phyloP scores from a whole-genome alignment of 768 basidiomycete species.

The Suillus plorans region DNA sequence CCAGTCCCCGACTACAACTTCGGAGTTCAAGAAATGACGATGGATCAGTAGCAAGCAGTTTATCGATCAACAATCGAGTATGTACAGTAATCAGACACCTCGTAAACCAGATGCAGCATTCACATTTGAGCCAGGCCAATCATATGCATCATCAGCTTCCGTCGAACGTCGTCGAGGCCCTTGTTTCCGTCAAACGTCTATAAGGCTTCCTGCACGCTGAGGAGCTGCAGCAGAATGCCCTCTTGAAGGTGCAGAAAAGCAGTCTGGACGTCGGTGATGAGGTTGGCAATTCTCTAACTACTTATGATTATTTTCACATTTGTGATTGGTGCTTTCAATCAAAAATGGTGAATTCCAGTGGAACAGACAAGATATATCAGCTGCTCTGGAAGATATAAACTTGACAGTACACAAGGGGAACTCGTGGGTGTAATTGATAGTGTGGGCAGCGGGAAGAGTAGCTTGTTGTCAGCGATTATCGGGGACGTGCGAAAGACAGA shows the following conservation, averaged over 20 bases:
- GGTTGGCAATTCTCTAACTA: slow-evolving; percentile 31
- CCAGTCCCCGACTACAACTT: too few species aligned
- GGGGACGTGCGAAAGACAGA: slow-evolving; percentile 82
- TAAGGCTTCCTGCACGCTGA: slow-evolving; percentile 74
- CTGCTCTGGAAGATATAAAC: slow-evolving; percentile 74
- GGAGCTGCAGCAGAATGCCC: slow-evolving; percentile 79
- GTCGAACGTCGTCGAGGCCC: too few species aligned
- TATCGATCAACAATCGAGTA: too few species aligned
- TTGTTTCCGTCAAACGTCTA: too few species aligned
- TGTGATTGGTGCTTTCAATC: slow-evolving; percentile 60
- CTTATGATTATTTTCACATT: neutral
- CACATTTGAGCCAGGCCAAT: too few species aligned
- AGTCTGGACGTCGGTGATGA: slow-evolving; percentile 57
- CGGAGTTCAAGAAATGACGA: too few species aligned
- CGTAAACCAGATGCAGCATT: too few species aligned
- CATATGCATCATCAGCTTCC: too few species aligned
- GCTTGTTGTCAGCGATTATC: slow-evolving; percentile 74
- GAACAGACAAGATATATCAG: slow-evolving; percentile 54
- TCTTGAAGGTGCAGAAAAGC: slow-evolving; percentile 47
- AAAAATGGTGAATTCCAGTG: slow-evolving; percentile 81
- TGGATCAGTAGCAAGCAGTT: too few species aligned
- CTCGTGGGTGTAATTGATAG: slow-evolving; percentile 83
- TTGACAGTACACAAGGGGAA: slow-evolving; percentile 75
- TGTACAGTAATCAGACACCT: too few species aligned
- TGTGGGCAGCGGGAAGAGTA: slow-evolving; percentile 91